Conservation (phyloP, 1,284 basidiomycete genomes). For the Ustilago nuda region DNA sequence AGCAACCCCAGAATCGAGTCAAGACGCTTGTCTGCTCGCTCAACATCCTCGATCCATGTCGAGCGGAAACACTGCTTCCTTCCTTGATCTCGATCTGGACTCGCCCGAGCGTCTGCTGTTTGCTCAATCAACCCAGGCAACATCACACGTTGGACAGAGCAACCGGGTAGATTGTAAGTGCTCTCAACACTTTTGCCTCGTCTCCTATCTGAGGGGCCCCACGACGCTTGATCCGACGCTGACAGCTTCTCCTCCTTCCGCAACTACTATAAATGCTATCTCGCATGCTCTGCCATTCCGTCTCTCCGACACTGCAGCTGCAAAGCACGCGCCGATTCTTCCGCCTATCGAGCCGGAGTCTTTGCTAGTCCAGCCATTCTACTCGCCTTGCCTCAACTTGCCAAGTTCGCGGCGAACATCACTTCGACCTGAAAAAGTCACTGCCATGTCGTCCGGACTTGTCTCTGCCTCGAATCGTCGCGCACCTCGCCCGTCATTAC, state of each 20-base stretch:
- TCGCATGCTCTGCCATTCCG: not conserved
- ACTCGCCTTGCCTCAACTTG: conserved; percentile 26
- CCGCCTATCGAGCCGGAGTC: conserved; percentile 1
- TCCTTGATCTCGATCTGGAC: conserved; percentile 12
- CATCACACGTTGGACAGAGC: conserved; percentile 2
- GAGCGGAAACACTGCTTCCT: conserved; percentile 16
- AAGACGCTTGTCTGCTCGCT: not conserved
- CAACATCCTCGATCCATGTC: conserved; percentile 13
- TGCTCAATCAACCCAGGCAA: not conserved
- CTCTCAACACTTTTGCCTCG: not conserved
- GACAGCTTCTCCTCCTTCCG: not conserved
- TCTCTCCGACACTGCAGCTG: conserved; percentile 7
- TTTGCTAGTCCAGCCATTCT: conserved; percentile 24
- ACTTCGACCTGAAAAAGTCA: conserved; percentile 1
- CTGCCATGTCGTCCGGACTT: conserved; percentile 2
- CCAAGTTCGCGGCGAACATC: conserved; percentile 17
- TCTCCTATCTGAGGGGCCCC: not conserved
- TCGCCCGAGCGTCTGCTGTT: conserved; percentile 13
- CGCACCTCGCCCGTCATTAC: conserved; percentile 27
- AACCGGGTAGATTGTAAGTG: conserved; percentile 18
- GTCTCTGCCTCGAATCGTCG: conserved; percentile 6
- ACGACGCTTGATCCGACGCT: not conserved
- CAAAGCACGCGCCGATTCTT: not conserved
- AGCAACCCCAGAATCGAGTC: not conserved
- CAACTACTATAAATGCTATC: not conserved